Percentiles rank a stretch among this genome's conserved stretches.
Evolutionary conservation across 169 alveolate species (phyloP).

Genomic region (Plasmodium vinckei): DNA sequence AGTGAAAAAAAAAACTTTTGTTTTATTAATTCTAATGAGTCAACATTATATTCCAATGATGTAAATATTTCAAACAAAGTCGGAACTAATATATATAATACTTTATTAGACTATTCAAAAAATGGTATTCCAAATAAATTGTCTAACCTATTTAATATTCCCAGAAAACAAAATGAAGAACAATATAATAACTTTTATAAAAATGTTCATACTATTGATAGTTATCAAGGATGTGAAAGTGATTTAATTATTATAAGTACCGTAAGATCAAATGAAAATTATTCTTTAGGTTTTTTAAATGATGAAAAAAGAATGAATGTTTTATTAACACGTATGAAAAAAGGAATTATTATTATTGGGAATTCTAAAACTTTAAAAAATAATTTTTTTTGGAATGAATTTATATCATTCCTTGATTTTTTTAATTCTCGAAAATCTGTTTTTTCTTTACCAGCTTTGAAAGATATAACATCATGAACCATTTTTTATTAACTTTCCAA

Average conservation of each 20-base stretch:
- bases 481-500: too few relatives aligned
- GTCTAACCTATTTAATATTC: background rate
- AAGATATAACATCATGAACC: background rate
- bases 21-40: background rate
- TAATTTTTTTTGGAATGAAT: slow-evolving; percentile 68
- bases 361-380: slow-evolving; percentile 62
- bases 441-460: slow-evolving; percentile 27
- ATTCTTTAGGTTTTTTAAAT: slow-evolving; percentile 49
- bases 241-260: slow-evolving; percentile 69
- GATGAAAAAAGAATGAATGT: slow-evolving; percentile 74
- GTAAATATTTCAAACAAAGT: background rate
- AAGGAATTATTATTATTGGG: slow-evolving; percentile 62
- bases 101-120: too few relatives aligned
- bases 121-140: background rate
- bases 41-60: background rate
- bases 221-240: slow-evolving; percentile 74
- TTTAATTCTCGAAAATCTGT: slow-evolving; percentile 57
- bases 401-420: slow-evolving; percentile 65
- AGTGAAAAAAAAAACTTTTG: background rate
- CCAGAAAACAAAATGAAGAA: background rate
- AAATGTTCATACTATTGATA: slow-evolving; percentile 71
- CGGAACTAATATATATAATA: background rate
- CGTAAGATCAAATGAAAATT: slow-evolving; percentile 58
- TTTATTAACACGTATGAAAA: slow-evolving; percentile 67
- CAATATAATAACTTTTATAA: slow-evolving; percentile 3